Evolutionary conservation across 1,139 yeast species (phyloP).

Genomic region (Pichia sorboxylosa): DNA sequence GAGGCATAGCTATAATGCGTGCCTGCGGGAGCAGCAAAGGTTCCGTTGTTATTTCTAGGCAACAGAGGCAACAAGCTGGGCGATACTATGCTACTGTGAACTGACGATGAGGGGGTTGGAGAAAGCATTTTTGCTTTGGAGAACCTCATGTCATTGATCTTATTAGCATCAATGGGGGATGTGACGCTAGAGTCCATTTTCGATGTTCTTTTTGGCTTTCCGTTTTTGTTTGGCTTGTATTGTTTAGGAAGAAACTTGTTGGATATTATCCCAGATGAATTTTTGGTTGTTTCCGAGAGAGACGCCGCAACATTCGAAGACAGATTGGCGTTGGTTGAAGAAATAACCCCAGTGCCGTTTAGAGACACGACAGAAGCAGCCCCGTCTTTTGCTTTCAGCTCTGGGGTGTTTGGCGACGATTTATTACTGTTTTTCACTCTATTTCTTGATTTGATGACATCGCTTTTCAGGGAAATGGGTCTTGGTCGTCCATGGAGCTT

Average conservation of each 20-base stretch:
- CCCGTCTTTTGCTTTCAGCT: conserved; percentile 24
- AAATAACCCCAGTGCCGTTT: background rate
- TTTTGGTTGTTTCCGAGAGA: conserved; percentile 6
- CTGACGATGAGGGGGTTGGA: background rate
- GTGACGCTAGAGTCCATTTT: background rate
- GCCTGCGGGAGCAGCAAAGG: conserved; percentile 11
- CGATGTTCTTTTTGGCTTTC: conserved; percentile 4
- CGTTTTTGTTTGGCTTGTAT: conserved; percentile 22
- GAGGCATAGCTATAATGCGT: conserved; percentile 23
- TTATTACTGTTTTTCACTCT: conserved; percentile 40
- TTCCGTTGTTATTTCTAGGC: conserved; percentile 17
- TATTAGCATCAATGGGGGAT: background rate
- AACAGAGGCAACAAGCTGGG: conserved; percentile 23
- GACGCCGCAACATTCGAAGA: background rate
- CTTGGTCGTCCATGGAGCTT: conserved; percentile 88
- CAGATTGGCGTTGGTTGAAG: conserved; percentile 1
- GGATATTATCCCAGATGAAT: conserved; percentile 5
- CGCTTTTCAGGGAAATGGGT: conserved; percentile 83
- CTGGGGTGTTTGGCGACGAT: conserved; percentile 25
- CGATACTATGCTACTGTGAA: conserved; percentile 11
- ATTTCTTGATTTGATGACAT: conserved; percentile 82
- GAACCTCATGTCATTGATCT: background rate
- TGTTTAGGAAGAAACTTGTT: conserved; percentile 25
- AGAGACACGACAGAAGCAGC: conserved; percentile 3
- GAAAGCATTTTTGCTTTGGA: background rate